phyloP scores from a whole-genome alignment of 164 flowering plant genomes.

The Tetracentron sinense region DNA sequence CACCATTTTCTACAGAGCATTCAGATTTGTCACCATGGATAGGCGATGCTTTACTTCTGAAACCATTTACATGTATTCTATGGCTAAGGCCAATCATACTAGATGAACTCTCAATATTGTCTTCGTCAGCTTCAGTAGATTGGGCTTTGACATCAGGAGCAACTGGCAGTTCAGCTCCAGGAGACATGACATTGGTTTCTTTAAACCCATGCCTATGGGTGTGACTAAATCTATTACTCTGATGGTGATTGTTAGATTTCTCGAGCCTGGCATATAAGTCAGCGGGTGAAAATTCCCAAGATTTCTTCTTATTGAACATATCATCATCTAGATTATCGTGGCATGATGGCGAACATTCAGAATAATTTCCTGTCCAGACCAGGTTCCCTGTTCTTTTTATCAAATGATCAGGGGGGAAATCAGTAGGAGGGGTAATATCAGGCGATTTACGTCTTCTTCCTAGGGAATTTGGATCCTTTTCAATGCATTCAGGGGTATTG shows the following conservation, averaged over 20 bases:
- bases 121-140: conserved; percentile 19
- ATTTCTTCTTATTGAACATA: conserved; percentile 10
- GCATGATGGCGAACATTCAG: conserved; percentile 15
- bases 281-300: conserved; percentile 12
- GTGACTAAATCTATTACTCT: conserved; percentile 5
- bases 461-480: conserved; percentile 10
- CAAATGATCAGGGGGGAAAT: conserved; percentile 1
- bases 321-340: conserved; percentile 21
- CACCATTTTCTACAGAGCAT: conserved; percentile 18
- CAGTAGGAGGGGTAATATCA: conserved; percentile 2
- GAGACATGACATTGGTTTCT: conserved; percentile 10
- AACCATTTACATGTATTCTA: conserved; percentile 39
- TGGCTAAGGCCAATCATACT: conserved; percentile 33
- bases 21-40: conserved; percentile 25
- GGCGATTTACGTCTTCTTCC: background rate
- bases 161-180: conserved; percentile 17
- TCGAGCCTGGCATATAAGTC: conserved; percentile 22
- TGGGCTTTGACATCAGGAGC: conserved; percentile 16
- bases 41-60: conserved; percentile 35
- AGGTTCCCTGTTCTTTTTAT: background rate
- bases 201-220: conserved; percentile 4
- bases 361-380: conserved; percentile 1
- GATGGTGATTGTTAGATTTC: conserved; percentile 17
- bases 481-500: conserved; percentile 8
- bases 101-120: conserved; percentile 29